Evolutionary conservation across 257 asterid genomes (phyloP), one percentile per base, ranked within the genome.

Genomic region (Nicotiana knightiana): DNA sequence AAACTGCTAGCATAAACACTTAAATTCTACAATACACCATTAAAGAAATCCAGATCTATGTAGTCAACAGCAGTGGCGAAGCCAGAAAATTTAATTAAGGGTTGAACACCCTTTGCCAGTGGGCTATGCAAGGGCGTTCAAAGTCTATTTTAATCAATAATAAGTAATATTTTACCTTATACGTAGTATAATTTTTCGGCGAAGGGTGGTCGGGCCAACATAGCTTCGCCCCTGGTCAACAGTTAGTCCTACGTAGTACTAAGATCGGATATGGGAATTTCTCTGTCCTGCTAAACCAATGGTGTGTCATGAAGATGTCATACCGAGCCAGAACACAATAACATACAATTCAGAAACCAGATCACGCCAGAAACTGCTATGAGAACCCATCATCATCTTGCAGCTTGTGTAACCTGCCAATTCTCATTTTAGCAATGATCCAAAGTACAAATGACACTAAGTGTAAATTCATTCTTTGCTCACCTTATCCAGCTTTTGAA

Each of bases 401-500:
- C 85, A 86, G 84, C 88, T 66, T 82, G 76, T 51, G 75, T 81
- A 51, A 13, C 90, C 93, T 87, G 94, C 82, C 58, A 81, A 15
- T 33, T 76, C 53, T 48, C 21, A 73, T 37, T 76, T 67, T 63
- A 53, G 64, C 18, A 3, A 86, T 79, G 43, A 51, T 73, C 77
- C 76, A 77, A 70, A 43, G 51, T 43, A 43, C 62, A 55, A 35
- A 26, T 59, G 33, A 79, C 66, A 68, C 33, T 55, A 70, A 53
- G 17, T 18, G 9, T 12, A 32, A 70, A 65, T 32, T 51, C 64
- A 1, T 55, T 18, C 5, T 78, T 68, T 46, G 62, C 82, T 48
- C 79, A 87, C 90, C 91, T 86, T 83, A 55, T 88, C 88, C 11
- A 92, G 88, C 88, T 88, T 90, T 85, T 76, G 86, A 59, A 78